Conservation (phyloP, 495 filamentous ascomycete genomes). For the Penicillium lividum region DNA sequence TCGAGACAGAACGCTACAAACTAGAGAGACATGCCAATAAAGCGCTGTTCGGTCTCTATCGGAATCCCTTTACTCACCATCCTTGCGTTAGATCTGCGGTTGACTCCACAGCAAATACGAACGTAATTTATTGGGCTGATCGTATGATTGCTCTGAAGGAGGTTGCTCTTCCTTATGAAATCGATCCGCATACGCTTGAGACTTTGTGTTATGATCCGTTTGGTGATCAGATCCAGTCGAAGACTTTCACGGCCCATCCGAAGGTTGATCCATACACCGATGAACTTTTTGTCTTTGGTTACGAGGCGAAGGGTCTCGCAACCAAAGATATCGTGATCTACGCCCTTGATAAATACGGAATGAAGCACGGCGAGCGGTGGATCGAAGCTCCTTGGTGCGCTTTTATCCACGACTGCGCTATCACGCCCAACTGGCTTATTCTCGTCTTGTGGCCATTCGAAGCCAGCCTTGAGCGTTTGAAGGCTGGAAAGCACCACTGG, state of each 20-base stretch:
- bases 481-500: not conserved
- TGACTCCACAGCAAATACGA: not conserved
- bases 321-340: not conserved
- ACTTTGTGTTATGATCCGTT: not conserved
- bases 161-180: not conserved
- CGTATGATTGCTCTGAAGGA: not conserved
- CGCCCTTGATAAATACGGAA: not conserved
- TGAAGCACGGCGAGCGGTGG: not conserved
- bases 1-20: not conserved
- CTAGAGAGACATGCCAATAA: not conserved
- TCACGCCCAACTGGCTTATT: not conserved
- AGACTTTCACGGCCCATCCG: not conserved
- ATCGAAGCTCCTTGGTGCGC: not conserved
- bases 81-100: not conserved
- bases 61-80: not conserved
- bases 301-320: not conserved
- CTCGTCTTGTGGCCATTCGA: not conserved
- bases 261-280: not conserved
- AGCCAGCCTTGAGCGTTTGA: not conserved
- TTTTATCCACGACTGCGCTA: not conserved
- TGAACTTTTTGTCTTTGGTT: not conserved
- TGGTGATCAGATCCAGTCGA: not conserved
- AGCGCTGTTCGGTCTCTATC: not conserved
- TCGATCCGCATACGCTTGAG: not conserved
- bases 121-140: not conserved